Conservation (phyloP, 768 basidiomycete genomes). For the Lactifluus rugatus region DNA sequence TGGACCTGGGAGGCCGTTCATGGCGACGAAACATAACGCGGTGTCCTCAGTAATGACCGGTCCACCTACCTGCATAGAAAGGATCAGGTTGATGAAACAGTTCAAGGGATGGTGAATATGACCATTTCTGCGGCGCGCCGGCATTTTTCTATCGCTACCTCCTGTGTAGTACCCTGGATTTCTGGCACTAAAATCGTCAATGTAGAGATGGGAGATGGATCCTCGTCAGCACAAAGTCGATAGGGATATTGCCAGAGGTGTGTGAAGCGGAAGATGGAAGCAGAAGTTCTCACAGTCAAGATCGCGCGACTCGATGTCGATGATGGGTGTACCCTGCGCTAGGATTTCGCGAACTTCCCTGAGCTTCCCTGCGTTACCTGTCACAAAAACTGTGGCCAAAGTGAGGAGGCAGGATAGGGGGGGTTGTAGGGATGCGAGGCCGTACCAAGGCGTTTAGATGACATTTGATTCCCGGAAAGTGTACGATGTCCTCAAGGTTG, state of each 20-base stretch:
- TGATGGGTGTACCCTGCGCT: slow-evolving; percentile 54
- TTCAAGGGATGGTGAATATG: not conserved
- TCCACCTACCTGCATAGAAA: slow-evolving; percentile 32
- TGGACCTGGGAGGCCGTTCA: slow-evolving; percentile 88
- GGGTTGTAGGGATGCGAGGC: too few species aligned
- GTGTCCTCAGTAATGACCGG: slow-evolving; percentile 86
- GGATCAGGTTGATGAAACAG: too few species aligned
- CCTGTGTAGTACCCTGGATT: slow-evolving; percentile 84
- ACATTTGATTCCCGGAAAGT: not conserved
- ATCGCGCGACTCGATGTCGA: slow-evolving; percentile 67
- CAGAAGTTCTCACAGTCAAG: slow-evolving; percentile 60
- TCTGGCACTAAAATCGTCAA: slow-evolving; percentile 84
- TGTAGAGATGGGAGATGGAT: too few species aligned
- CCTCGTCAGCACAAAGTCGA: not conserved
- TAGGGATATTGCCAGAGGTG: too few species aligned
- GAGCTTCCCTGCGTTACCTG: slow-evolving; percentile 89
- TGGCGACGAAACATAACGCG: slow-evolving; percentile 80
- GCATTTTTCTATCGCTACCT: slow-evolving; percentile 86
- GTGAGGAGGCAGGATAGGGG: too few species aligned
- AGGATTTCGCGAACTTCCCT: slow-evolving; percentile 83
- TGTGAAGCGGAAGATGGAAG: not conserved
- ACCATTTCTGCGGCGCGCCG: slow-evolving; percentile 74
- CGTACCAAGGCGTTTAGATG: slow-evolving; percentile 5
- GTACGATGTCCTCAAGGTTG: too few species aligned
- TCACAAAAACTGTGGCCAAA: slow-evolving; percentile 69